These are phyloP conservation scores for Neotropicomus parvogracilis DNA, from an alignment of 1,284 basidiomycete species.

Conservation along the genomic window DNA sequence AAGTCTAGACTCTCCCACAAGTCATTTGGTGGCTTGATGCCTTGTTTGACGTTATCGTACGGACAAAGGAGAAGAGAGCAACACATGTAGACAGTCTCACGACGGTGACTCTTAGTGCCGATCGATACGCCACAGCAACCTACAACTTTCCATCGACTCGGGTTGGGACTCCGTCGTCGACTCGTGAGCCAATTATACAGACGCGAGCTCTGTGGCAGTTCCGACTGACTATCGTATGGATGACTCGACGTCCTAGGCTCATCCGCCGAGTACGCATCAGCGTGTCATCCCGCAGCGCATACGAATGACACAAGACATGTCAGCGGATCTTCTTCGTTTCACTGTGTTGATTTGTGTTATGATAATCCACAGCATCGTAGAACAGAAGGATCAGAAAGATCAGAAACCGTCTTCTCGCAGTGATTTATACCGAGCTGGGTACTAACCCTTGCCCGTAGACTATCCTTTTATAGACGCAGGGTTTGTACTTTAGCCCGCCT, in stretches of 20 bases:
- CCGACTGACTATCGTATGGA: not conserved
- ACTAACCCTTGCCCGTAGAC: not conserved
- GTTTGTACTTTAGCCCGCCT: not conserved
- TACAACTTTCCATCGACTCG: not conserved
- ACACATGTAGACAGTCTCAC: slow-evolving; percentile 11
- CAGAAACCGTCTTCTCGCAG: slow-evolving; percentile 6
- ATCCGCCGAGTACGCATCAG: too few relatives aligned
- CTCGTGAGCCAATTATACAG: not conserved
- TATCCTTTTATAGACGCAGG: slow-evolving; percentile 6
- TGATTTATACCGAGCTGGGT: not conserved
- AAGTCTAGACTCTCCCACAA: slow-evolving; percentile 15
- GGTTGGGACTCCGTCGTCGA: slow-evolving; percentile 4
- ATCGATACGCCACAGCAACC: slow-evolving; percentile 30
- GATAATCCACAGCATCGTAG: slow-evolving; percentile 9
- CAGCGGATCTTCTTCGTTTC: not conserved
- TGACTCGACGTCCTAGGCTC: not conserved
- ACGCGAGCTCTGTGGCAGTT: not conserved
- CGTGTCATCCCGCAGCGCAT: too few relatives aligned
- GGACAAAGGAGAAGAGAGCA: not conserved
- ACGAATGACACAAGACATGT: not conserved
- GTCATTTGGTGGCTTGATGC: slow-evolving; percentile 34
- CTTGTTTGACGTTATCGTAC: not conserved
- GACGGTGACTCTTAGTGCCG: slow-evolving; percentile 9
- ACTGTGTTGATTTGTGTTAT: not conserved
- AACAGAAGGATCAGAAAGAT: slow-evolving; percentile 7